Conservation (phyloP, 306 rosid species). For the Ziziphus jujuba region DNA sequence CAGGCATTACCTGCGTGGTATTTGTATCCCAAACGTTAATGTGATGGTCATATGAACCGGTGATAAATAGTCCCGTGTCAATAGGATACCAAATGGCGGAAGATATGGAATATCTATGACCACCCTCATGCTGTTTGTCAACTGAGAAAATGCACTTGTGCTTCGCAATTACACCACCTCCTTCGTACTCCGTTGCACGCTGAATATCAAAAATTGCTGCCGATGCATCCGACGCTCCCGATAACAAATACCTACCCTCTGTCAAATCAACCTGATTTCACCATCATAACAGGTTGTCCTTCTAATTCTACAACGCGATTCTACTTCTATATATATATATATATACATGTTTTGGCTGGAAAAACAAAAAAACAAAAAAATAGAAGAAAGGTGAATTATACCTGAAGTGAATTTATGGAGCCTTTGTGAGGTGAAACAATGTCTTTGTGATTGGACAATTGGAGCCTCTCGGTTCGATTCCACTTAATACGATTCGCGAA, state of each 20-base stretch:
- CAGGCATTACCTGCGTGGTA: slow-evolving; percentile 61
- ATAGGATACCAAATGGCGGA: slow-evolving; percentile 94
- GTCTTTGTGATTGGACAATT: slow-evolving; percentile 73
- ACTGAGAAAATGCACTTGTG: slow-evolving; percentile 54
- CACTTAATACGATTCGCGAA: slow-evolving; percentile 72
- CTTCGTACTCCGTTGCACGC: slow-evolving; percentile 50
- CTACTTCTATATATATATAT: no score
- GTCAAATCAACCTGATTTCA: slow-evolving; percentile 78
- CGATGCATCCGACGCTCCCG: slow-evolving; percentile 82
- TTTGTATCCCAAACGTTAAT: slow-evolving; percentile 97
- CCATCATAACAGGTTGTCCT: slow-evolving; percentile 24
- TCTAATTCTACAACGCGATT: no score
- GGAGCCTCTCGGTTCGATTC: slow-evolving; percentile 52
- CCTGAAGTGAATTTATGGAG: slow-evolving; percentile 86
- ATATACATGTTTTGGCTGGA: background rate
- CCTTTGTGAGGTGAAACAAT: slow-evolving; percentile 76
- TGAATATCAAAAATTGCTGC: slow-evolving; percentile 74
- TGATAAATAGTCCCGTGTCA: slow-evolving; percentile 81
- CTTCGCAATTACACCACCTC: slow-evolving; percentile 47
- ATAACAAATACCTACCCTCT: slow-evolving; percentile 76
- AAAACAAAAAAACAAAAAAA: background rate
- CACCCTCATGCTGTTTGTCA: slow-evolving; percentile 67
- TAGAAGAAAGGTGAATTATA: background rate
- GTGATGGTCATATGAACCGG: slow-evolving; percentile 82
- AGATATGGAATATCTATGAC: slow-evolving; percentile 77